phyloP scores from a whole-genome alignment of 2,329 filamentous ascomycete genomes.

The Lizonia empirigonia region DNA sequence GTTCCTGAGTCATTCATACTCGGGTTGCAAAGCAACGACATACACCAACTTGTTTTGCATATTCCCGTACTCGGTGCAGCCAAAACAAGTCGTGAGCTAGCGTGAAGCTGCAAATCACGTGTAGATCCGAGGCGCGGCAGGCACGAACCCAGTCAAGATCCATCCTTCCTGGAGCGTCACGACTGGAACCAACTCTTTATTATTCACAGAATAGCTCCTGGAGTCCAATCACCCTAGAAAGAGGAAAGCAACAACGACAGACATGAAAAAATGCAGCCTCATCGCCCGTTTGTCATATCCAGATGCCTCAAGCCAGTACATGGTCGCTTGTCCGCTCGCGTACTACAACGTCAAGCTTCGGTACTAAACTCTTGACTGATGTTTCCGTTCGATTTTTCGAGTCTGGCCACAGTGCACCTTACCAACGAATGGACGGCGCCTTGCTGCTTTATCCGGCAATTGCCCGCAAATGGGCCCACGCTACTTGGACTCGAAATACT shows the following conservation, averaged over 20 bases:
- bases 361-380: neutral
- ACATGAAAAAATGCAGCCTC: neutral
- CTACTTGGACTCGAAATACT: neutral
- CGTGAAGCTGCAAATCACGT: too few species aligned
- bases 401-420: conserved; percentile 6
- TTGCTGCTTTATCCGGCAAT: conserved; percentile 15
- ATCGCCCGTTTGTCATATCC: neutral
- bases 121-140: too few species aligned
- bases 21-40: too few species aligned
- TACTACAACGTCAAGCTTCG: neutral
- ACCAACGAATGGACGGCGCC: conserved; percentile 1
- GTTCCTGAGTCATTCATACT: too few species aligned
- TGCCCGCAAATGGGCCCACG: neutral
- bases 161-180: neutral
- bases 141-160: too few species aligned
- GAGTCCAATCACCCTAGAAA: neutral
- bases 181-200: too few species aligned
- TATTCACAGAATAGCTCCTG: too few species aligned
- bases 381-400: neutral
- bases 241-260: neutral
- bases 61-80: too few species aligned
- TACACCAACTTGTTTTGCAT: too few species aligned
- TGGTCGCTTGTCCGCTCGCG: neutral
- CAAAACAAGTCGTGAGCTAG: too few species aligned
- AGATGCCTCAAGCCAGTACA: neutral